Base-by-base conservation (phyloP, 2,329 filamentous ascomycete genomes). In the Alternaria ventricosa region DNA sequence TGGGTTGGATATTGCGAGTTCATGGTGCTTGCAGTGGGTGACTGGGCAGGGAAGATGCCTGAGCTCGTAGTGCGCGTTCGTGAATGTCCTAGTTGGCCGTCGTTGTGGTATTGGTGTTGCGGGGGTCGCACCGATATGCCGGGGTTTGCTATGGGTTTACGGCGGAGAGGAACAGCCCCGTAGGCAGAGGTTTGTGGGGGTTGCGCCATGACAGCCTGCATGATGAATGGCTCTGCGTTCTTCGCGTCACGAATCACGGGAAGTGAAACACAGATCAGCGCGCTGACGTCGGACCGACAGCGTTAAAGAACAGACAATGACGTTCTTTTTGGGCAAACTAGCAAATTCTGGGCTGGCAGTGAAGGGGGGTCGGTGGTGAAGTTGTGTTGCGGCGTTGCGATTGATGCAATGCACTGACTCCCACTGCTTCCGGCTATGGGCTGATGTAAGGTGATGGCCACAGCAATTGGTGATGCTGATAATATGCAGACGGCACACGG, bases 61-160 rank as follows among this genome's bases (percentile, higher is more conserved):
- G 79, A 81, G 51, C 78, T 80, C 36, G 78, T 77, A 27, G 79
- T 80, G 27, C 79, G 75, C 25, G 76, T 73, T 57, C 77, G 78
- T 44, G 74, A 76, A 66, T 81, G 80, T 61, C 73, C 73, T 33
- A 69, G 57, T 33, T 72, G 70, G 6, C 65, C 59, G 47, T 76
- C 73, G 57, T 57, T 57, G 61, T 75, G 71, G 47, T 61, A 55
- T 46, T 59, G 71, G 15, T 69, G 66, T 33, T 71, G 69, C n/a
- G 71, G 70, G 15, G 75, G 75, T 41, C 77, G 76, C 51, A 77
- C 70, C 11, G 73, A 70, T 15, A 78, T 67, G 49, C 74, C 75
- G 11, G 77, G 76, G 57, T 71, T 71, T 30, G 75, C 68, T 51
- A 79, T 70, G 64, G 77, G 77, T 64, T 79, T 79, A 64, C 77